A percentile compares a stretch with the other conserved stretches of the same genome.
These are phyloP conservation scores for Ustulina deusta DNA, from an alignment of 2,329 filamentous ascomycete species.

Conservation along the genomic window DNA sequence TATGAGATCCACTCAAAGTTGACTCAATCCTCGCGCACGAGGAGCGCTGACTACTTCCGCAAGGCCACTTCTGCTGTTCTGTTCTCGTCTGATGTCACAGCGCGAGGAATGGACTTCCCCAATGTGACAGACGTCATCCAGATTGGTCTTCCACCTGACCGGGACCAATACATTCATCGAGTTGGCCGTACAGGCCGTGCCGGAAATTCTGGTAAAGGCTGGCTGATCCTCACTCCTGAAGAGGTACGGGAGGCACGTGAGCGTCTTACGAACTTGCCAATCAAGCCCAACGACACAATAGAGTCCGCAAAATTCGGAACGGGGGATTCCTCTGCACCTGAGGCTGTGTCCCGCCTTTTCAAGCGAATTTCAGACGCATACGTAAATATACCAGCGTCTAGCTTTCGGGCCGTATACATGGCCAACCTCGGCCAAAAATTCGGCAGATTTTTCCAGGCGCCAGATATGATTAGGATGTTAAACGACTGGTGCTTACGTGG, in stretches of 20 bases:
- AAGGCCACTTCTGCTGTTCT: slow-evolving; percentile 71
- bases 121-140: slow-evolving; percentile 84
- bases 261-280: slow-evolving; percentile 69
- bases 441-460: slow-evolving; percentile 52
- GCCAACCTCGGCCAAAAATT: slow-evolving; percentile 67
- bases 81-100: slow-evolving; percentile 83
- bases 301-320: slow-evolving; percentile 65
- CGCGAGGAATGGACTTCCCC: slow-evolving; percentile 86
- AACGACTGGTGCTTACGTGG: slow-evolving; percentile 65
- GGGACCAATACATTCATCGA: slow-evolving; percentile 81
- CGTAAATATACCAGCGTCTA: slow-evolving; percentile 54
- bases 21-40: slow-evolving; percentile 75
- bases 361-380: slow-evolving; percentile 58
- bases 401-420: slow-evolving; percentile 65
- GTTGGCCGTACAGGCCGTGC: slow-evolving; percentile 82
- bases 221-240: slow-evolving; percentile 70
- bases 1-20: slow-evolving; percentile 84
- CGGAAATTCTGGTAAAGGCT: slow-evolving; percentile 78
- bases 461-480: slow-evolving; percentile 60
- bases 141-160: slow-evolving; percentile 71
- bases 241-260: slow-evolving; percentile 63
- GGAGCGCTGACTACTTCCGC: slow-evolving; percentile 79
- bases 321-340: slow-evolving; percentile 58
- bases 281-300: slow-evolving; percentile 67
- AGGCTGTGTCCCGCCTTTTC: slow-evolving; percentile 55